Base-by-base conservation (phyloP, 352 stramenopile genomes). In the Pythium rishiriense region DNA sequence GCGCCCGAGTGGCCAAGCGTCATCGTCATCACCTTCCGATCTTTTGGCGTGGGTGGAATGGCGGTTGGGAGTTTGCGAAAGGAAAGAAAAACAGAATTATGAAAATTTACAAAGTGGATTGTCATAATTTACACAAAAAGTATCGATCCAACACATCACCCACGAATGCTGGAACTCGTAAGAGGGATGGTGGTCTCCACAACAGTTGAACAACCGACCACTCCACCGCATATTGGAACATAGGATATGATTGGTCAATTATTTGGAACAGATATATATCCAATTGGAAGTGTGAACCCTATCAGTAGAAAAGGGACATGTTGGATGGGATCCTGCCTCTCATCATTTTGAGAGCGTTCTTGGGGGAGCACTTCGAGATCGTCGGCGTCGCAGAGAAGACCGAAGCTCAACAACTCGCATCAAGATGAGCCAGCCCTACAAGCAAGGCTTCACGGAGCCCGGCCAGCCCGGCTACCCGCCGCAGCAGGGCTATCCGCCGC, bases 401-500 rank as follows among this genome's bases (percentile, higher is more conserved):
- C 15, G 22, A 45, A n/a, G 6, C 28, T 26, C 1, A 15, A 48
- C 31, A 14, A 55, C 37, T 14, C n/a, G n/a, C n/a, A n/a, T n/a
- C 56, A 66, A 35, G 26, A 70, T 70, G 64, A 70, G 59, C 47
- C 64, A n/a, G 17, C 64, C 64, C 15, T 48, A 45, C 28, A 49
- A 59, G 28, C 66, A 61, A 29, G 66, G 66, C n/a, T 73, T 65
- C 49, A 31, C 60, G 10, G 50, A 67, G 45, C 62, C 62, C 50
- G 62, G 54, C 35, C 73, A 78, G 45, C 59, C 55, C 26, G 66
- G 67, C 6, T 72, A 79, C 25, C 77, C 77, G 0, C 72, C 68
- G 21, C 72, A 76, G 46, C 76, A 79, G 48, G 76, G 73, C 0
- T 81, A 80, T 68, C 62, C 58, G 4, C 50, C 50, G 14, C 59